Conservation (phyloP, 352 stramenopile species). For the Thraustochytrium sp. region DNA sequence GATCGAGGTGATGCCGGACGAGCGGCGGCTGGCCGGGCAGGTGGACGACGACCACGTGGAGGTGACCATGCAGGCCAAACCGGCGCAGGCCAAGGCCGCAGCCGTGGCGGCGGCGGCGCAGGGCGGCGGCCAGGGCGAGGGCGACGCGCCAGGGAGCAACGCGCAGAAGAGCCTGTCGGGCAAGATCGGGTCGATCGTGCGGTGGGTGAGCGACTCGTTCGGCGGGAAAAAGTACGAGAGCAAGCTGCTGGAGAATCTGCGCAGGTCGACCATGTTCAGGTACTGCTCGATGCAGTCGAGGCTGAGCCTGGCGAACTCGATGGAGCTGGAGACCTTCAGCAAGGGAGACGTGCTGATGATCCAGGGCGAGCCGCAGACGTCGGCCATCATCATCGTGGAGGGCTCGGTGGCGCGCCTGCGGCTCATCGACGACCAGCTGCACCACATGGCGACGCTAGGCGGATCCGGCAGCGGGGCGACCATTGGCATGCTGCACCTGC, state of each 20-base stretch:
- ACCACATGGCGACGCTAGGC: constrained; percentile 57
- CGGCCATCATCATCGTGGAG: constrained; percentile 66
- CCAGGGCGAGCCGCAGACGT: constrained; percentile 68
- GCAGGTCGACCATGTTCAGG: constrained; percentile 60
- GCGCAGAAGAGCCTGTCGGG: not conserved
- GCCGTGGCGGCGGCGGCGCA: not conserved
- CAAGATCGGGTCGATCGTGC: constrained; percentile 22
- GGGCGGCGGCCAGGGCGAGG: not conserved
- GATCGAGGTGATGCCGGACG: constrained; percentile 2
- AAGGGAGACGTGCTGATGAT: constrained; percentile 69
- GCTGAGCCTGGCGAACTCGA: constrained; percentile 64
- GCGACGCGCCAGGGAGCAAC: not conserved
- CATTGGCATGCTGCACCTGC: constrained; percentile 69
- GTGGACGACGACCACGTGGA: not conserved
- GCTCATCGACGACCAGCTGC: constrained; percentile 71
- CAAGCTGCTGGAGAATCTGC: constrained; percentile 33
- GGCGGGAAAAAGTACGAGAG: constrained; percentile 12
- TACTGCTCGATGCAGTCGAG: constrained; percentile 71
- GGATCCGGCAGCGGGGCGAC: constrained; percentile 56
- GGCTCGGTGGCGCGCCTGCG: constrained; percentile 67
- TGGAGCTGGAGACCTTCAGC: constrained; percentile 61
- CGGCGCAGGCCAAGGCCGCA: not conserved
- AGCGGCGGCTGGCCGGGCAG: not conserved
- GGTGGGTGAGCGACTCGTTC: constrained; percentile 38
- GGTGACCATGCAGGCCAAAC: not conserved